Base-by-base conservation (phyloP, 306 rosid genomes). In the Medicago ruthenica region DNA sequence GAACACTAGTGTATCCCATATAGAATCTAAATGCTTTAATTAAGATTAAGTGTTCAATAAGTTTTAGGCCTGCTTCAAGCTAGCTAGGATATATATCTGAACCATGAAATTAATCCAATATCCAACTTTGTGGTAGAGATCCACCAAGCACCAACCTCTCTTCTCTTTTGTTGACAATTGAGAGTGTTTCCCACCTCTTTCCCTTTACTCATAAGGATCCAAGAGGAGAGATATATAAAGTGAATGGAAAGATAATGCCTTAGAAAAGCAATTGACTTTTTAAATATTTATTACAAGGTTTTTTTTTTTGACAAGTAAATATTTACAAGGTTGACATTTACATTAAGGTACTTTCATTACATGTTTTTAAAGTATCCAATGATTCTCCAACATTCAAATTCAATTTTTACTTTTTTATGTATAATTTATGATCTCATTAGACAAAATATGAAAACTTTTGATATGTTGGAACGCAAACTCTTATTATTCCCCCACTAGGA, bases 121-220 rank as follows among this genome's bases (percentile, higher is more conserved):
- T 17, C 21, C 14, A 10, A 58, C 75, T 65, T 82, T 84, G 83
- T 81, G 87, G 87, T 70, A 71, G 77, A 79, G 86, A 69, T 82
- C 86, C 73, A 84, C 79, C 79, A 80, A 71, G 85, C 91, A 87
- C 89, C 89, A 90, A 84, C 83, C 84, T 66, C 68, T 58, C 70
- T 13, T 45, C 65, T 54, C 83, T 87, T 85, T 79, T 80, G 79
- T 83, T 67, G 55, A 80, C 89, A 84, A 84, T 83, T 85, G 92
- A 91, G 82, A 91, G 88, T 89, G 97, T 91, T 83, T 91, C 97
- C 97, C 93, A 89, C 92, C 85, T 85, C 87, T 79, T 86, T 86
- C 81, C 89, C 96, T 93, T 93, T 83, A 83, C 88, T 81, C 84
- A 83, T 62, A 88, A 93, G 98, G 87, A 89, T 93, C 89, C 93